phyloP scores from a whole-genome alignment of 2,329 filamentous ascomycete species.

The Leptographium lundbergii region DNA sequence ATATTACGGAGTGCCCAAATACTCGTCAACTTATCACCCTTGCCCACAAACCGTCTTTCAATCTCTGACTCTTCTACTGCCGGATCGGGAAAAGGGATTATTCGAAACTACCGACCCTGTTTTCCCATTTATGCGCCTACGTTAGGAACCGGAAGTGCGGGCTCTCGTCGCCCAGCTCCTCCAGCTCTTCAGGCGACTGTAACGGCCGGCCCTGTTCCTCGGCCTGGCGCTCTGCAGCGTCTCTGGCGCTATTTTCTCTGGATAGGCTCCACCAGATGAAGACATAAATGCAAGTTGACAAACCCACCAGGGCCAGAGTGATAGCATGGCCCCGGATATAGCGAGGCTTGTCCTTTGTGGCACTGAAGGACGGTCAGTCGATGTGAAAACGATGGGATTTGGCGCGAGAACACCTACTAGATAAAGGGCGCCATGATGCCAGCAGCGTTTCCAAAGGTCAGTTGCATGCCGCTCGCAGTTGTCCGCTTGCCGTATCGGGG shows the following conservation, averaged over 20 bases:
- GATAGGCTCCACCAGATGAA: constrained; percentile 42
- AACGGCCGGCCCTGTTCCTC: constrained; percentile 26
- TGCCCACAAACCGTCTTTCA: background rate
- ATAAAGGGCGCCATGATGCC: constrained; percentile 53
- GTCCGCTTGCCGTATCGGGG: constrained; percentile 65
- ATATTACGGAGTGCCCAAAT: no score
- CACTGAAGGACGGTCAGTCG: constrained; percentile 17
- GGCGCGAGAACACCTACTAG: constrained; percentile 21
- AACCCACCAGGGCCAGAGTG: constrained; percentile 43
- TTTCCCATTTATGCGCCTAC: background rate
- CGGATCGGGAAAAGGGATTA: no score
- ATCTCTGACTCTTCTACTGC: background rate
- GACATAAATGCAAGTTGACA: constrained; percentile 39
- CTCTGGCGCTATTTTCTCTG: constrained; percentile 32
- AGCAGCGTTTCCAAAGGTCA: constrained; percentile 9
- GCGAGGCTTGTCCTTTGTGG: constrained; percentile 36
- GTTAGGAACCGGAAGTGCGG: constrained; percentile 34
- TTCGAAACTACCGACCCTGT: background rate
- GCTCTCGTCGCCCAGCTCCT: constrained; percentile 39
- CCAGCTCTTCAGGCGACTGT: constrained; percentile 27
- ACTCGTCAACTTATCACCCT: background rate
- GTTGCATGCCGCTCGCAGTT: constrained; percentile 11
- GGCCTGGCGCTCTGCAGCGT: constrained; percentile 23
- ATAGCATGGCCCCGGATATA: constrained; percentile 50
- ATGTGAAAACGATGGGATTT: background rate